phyloP scores from a whole-genome alignment of 345 rosid genomes.

The Salix arbutifolia region DNA sequence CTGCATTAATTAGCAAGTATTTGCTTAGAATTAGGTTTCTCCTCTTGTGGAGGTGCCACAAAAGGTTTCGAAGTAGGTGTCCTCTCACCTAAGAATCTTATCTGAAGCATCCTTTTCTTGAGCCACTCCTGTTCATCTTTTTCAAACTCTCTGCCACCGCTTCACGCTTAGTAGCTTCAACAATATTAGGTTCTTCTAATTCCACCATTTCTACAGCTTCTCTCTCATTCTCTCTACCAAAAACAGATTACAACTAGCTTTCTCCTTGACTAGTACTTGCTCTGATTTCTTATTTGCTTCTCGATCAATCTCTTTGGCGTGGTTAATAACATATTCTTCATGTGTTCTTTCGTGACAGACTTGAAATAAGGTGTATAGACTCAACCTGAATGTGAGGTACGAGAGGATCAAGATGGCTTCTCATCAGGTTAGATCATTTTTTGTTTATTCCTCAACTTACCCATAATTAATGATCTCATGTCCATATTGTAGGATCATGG shows the following conservation, averaged over 20 bases:
- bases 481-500: too few species aligned
- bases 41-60: conserved; percentile 40
- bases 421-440: too few species aligned
- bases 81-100: conserved; percentile 73
- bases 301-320: too few species aligned
- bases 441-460: too few species aligned
- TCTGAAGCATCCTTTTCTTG: conserved; percentile 94
- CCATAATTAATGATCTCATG: too few species aligned
- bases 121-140: conserved; percentile 72
- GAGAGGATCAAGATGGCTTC: too few species aligned
- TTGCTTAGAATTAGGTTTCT: conserved; percentile 46
- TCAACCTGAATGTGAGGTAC: too few species aligned
- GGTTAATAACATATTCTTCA: too few species aligned
- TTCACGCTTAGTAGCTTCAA: conserved; percentile 33
- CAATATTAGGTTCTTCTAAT: conserved; percentile 4
- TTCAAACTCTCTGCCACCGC: conserved; percentile 57
- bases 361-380: too few species aligned
- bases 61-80: conserved; percentile 39
- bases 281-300: too few species aligned
- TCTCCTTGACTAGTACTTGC: too few species aligned
- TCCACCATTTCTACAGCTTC: conserved; percentile 27
- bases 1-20: conserved; percentile 30
- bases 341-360: too few species aligned
- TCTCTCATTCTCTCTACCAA: conserved; percentile 30
- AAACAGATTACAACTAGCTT: conserved; percentile 1